Evolutionary conservation across 1,284 basidiomycete genomes (phyloP), one percentile per base, ranked within the genome.

Genomic region (Marasmius tenuissimus): DNA sequence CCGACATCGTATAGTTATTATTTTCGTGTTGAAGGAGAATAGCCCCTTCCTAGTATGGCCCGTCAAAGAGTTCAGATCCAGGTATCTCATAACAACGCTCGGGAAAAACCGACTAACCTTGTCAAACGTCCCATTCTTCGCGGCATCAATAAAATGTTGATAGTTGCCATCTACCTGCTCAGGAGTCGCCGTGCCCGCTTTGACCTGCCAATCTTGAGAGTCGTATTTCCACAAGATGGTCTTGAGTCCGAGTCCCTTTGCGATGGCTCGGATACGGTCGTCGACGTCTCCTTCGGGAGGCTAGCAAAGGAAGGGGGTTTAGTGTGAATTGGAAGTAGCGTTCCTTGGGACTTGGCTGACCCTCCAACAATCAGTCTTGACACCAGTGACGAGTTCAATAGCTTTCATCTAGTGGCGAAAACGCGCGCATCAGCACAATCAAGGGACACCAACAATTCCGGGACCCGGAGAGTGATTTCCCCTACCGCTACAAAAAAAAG

Each of bases 201-300:
- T 18, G 12, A 79, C 82, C 69, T 82, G 78, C 91, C 91, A 89
- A 75, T 93, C 86, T 45, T 82, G 78, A 37, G 88, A 89, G 69
- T 92, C 90, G 65, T 85, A 88, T 68, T 81, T 71, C 87, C 88
- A 89, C 45, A 89, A 73, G 67, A 90, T 78, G 0, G 86, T 85
- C 4, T 76, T 76, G 18, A 91, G 74, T n/a, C 82, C 80, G 61
- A 91, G 81, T 1, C 76, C 81, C 40, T 81, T 68, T 8, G 87
- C 84, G 63, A 93, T 86, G 42, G 82, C 80, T 50, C 91, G 84
- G 51, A 93, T 85, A 57, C 91, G 88, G 72, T 93, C 89, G 57
- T 87, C 85, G 35, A 84, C 74, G 59, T 86, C 83, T 49, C 85
- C 85, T 65, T 76, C 89, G 9, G 89, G 88, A 48, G 89, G 88